phyloP scores from a whole-genome alignment of 2,329 filamentous ascomycete species.

The Trichoderma arundinaceum region DNA sequence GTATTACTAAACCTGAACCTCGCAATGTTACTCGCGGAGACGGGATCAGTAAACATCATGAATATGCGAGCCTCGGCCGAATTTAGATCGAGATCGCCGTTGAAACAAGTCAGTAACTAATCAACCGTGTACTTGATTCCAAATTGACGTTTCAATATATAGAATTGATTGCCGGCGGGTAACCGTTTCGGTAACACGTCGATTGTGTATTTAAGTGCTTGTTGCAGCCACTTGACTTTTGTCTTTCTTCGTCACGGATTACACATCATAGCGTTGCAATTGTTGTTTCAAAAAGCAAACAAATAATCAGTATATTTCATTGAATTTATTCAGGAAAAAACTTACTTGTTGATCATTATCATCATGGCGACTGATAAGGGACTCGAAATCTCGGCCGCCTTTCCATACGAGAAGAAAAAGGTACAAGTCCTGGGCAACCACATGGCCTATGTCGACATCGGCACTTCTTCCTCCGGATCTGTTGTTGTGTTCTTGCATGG shows the following conservation, averaged over 20 bases:
- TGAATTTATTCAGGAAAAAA: too few relatives aligned
- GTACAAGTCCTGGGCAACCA: neutral
- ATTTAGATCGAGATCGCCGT: neutral
- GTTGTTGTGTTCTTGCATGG: conserved; percentile 7
- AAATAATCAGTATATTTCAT: too few relatives aligned
- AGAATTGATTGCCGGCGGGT: neutral
- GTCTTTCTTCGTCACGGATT: neutral
- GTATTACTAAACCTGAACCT: neutral
- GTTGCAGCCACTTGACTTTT: neutral
- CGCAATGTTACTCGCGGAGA: neutral
- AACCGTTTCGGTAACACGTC: neutral
- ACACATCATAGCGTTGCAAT: neutral
- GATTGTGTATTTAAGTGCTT: neutral
- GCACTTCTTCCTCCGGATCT: neutral
- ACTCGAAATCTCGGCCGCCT: conserved; percentile 1
- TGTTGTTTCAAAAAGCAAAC: too few relatives aligned
- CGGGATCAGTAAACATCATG: conserved; percentile 11
- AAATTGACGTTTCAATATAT: neutral
- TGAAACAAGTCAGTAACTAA: too few relatives aligned
- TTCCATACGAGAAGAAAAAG: conserved; percentile 12
- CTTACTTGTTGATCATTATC: too few relatives aligned
- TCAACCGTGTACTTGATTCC: too few relatives aligned
- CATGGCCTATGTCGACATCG: conserved; percentile 14
- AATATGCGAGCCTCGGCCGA: neutral
- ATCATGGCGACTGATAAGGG: conserved; percentile 6